Percentiles rank a stretch among this genome's conserved stretches.
Evolutionary conservation across 768 basidiomycete genomes (phyloP).

Genomic region (Rossbeevera mucosa): DNA sequence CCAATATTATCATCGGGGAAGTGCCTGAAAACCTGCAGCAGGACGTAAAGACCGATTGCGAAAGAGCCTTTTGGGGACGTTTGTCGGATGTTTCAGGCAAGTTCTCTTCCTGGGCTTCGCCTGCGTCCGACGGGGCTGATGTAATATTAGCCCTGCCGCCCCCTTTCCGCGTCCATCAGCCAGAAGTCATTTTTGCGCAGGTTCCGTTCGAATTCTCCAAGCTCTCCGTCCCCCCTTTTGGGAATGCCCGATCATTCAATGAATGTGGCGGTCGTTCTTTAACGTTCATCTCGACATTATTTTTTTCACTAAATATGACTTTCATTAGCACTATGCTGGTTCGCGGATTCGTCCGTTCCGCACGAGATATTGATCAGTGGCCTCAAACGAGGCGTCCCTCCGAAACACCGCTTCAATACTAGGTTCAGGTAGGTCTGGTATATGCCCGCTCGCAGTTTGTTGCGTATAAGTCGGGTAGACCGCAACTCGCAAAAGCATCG

Average conservation of each 20-base stretch:
- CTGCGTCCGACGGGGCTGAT: neutral
- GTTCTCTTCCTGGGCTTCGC: neutral
- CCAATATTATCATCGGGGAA: constrained; percentile 67
- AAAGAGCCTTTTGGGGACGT: constrained; percentile 60
- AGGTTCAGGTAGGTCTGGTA: constrained; percentile 53
- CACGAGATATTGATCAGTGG: constrained; percentile 75
- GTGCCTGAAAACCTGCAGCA: constrained; percentile 41
- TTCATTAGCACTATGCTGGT: constrained; percentile 64
- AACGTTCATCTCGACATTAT: neutral
- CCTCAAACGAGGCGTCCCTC: constrained; percentile 68
- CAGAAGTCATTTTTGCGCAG: constrained; percentile 55
- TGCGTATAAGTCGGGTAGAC: constrained; percentile 33
- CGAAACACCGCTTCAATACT: constrained; percentile 59
- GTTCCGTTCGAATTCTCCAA: constrained; percentile 46
- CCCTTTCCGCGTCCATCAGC: constrained; percentile 47
- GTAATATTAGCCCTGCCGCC: constrained; percentile 39
- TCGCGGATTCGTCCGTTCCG: constrained; percentile 42
- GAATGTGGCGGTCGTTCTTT: constrained; percentile 48
- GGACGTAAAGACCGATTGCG: constrained; percentile 55
- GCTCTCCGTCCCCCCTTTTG: constrained; percentile 42
- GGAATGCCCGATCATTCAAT: constrained; percentile 49
- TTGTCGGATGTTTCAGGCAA: constrained; percentile 43
- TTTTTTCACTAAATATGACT: neutral
- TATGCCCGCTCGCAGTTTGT: neutral
- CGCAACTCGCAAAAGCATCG: constrained; percentile 48